These are phyloP conservation scores for Aquilaria sinensis DNA, from an alignment of 345 rosid genomes.

Conservation along the genomic window DNA sequence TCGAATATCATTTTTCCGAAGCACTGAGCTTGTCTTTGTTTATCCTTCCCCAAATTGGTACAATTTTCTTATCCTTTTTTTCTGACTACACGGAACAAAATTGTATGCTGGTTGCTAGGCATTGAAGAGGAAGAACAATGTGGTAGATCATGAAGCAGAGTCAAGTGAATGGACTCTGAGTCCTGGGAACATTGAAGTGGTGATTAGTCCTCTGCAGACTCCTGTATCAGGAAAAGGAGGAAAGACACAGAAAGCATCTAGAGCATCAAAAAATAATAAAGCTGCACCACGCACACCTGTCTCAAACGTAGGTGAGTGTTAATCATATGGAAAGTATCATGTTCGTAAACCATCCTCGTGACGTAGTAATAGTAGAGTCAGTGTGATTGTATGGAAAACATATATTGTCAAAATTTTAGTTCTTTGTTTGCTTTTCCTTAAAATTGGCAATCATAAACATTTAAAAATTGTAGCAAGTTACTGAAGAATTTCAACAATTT, in stretches of 20 bases:
- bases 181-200: constrained; percentile 35
- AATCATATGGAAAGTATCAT: background rate
- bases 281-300: constrained; percentile 45
- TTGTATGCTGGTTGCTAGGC: constrained; percentile 30
- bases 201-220: constrained; percentile 52
- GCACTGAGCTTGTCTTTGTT: too few species aligned
- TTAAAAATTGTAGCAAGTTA: constrained; percentile 1
- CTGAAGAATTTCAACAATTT: constrained; percentile 23
- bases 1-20: too few species aligned
- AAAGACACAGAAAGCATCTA: constrained; percentile 55
- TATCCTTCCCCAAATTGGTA: too few species aligned
- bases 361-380: background rate
- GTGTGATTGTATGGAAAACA: background rate
- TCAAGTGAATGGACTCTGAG: constrained; percentile 34
- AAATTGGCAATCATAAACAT: constrained; percentile 1
- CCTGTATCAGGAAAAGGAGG: constrained; percentile 64
- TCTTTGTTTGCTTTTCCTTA: too few species aligned
- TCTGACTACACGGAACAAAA: constrained; percentile 6
- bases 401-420: constrained; percentile 7
- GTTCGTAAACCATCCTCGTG: background rate
- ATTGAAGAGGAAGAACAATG: constrained; percentile 64
- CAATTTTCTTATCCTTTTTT: background rate
- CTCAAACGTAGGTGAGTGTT: constrained; percentile 48
- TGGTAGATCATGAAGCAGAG: constrained; percentile 42
- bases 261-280: constrained; percentile 48